Percentiles rank a stretch among this genome's conserved stretches.
Conservation (phyloP, 768 basidiomycete species). For the Leccinellum luteum region DNA sequence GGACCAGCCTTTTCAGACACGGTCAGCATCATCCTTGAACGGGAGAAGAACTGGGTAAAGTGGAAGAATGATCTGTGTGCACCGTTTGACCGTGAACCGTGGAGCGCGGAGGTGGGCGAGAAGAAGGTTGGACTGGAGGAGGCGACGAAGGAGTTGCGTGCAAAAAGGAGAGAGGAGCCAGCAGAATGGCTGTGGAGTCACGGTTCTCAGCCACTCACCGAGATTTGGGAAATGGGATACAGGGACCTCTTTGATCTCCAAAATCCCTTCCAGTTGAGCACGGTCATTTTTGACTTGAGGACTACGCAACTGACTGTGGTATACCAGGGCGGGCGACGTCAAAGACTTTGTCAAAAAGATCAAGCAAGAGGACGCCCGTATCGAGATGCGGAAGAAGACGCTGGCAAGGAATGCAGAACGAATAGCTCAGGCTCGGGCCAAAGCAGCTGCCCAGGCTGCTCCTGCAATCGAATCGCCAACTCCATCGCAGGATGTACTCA, state of each 20-base stretch:
- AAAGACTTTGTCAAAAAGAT: conserved; percentile 72
- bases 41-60: conserved; percentile 87
- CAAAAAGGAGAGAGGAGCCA: conserved; percentile 55
- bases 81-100: conserved; percentile 74
- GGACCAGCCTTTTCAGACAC: conserved; percentile 78
- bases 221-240: conserved; percentile 85
- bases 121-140: conserved; percentile 57
- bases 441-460: conserved; percentile 30
- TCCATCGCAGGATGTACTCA: conserved; percentile 17
- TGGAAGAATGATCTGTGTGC: conserved; percentile 86
- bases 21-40: conserved; percentile 64
- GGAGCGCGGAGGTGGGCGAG: conserved; percentile 48
- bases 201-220: conserved; percentile 70
- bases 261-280: conserved; percentile 62
- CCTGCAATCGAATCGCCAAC: conserved; percentile 20
- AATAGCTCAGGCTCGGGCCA: conserved; percentile 41
- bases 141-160: conserved; percentile 51
- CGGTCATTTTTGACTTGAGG: neutral
- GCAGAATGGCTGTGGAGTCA: conserved; percentile 62
- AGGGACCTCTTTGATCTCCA: conserved; percentile 59
- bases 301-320: conserved; percentile 2
- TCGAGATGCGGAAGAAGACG: conserved; percentile 47
- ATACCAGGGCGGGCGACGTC: conserved; percentile 62
- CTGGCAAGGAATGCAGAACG: conserved; percentile 38
- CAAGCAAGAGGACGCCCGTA: conserved; percentile 62